A percentile compares a stretch with the other conserved stretches of the same genome.
phyloP scores from a whole-genome alignment of 148 eudicot genomes.

The Persicaria tinctoria region DNA sequence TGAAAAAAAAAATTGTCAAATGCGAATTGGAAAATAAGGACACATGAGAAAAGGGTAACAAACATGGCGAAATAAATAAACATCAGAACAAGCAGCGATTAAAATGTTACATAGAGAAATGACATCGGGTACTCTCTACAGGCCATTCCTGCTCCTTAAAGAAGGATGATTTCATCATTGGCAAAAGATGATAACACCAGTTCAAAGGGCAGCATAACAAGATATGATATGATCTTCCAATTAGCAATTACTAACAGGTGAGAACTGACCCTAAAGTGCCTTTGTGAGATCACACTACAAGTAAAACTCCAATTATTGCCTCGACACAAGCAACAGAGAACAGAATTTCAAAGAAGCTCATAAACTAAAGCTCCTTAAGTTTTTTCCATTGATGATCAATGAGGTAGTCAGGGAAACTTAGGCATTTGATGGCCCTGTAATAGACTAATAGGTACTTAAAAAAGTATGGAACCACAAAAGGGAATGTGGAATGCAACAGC shows the following conservation, averaged over 20 bases:
- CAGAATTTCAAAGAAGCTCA: not conserved
- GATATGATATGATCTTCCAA: not conserved
- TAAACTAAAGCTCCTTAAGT: not conserved
- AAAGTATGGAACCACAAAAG: not conserved
- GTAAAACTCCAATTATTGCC: not conserved
- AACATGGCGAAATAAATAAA: not conserved
- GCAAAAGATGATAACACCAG: not conserved
- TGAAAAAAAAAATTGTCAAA: not conserved
- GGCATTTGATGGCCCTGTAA: not conserved
- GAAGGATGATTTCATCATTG: not conserved
- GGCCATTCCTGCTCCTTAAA: not conserved
- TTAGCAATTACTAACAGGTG: not conserved
- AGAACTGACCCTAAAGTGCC: not conserved
- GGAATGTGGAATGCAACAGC: not conserved
- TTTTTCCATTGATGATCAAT: not conserved
- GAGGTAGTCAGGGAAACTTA: not conserved
- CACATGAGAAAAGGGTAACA: not conserved
- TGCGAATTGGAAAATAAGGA: not conserved
- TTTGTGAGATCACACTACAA: not conserved
- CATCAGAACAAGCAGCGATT: not conserved
- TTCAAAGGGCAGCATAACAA: not conserved
- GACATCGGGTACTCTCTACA: not conserved
- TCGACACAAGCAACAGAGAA: not conserved
- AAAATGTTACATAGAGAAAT: not conserved
- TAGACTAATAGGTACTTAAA: not conserved